Percentiles rank a stretch among this genome's conserved stretches.
These are phyloP conservation scores for Cryphonectria japonica DNA, from an alignment of 2,329 filamentous ascomycete genomes.

Conservation along the genomic window DNA sequence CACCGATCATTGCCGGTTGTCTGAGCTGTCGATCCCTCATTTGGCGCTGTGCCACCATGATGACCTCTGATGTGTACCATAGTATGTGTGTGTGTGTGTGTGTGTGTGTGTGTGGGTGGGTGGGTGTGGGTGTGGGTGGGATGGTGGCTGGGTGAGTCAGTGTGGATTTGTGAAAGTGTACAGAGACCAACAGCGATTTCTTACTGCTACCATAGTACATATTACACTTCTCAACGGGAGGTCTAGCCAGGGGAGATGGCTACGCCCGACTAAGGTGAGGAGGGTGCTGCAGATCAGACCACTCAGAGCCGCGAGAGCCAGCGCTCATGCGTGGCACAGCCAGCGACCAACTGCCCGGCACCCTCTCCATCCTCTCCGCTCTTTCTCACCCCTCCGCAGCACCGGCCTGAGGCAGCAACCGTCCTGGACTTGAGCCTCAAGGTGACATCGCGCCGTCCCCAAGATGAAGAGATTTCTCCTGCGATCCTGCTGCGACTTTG, in stretches of 20 bases:
- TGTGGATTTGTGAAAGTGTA: constrained; percentile 9
- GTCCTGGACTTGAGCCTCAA: constrained; percentile 22
- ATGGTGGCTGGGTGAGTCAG: background rate
- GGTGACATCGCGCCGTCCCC: constrained; percentile 14
- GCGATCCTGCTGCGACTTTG: background rate
- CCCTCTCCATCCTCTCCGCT: background rate
- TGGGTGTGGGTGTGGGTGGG: background rate
- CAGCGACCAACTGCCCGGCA: constrained; percentile 18
- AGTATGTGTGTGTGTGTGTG: background rate
- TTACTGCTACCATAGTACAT: background rate
- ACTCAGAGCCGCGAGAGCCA: constrained; percentile 18
- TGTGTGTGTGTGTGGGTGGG: background rate
- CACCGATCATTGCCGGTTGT: constrained; percentile 14
- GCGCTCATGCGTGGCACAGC: constrained; percentile 24
- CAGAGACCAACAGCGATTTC: constrained; percentile 12
- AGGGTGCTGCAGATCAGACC: constrained; percentile 18
- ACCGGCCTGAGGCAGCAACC: constrained; percentile 1
- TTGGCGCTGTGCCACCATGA: background rate
- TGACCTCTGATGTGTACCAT: background rate
- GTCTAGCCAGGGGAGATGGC: background rate
- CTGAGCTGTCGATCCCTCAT: constrained; percentile 11
- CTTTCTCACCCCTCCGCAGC: background rate
- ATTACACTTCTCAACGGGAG: background rate
- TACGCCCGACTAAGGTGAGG: constrained; percentile 18
- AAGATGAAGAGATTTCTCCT: constrained; percentile 9